A percentile compares a stretch with the other conserved stretches of the same genome.
These are phyloP conservation scores for Scutellaria galericulata DNA, from an alignment of 257 asterid genomes.

Conservation along the genomic window DNA sequence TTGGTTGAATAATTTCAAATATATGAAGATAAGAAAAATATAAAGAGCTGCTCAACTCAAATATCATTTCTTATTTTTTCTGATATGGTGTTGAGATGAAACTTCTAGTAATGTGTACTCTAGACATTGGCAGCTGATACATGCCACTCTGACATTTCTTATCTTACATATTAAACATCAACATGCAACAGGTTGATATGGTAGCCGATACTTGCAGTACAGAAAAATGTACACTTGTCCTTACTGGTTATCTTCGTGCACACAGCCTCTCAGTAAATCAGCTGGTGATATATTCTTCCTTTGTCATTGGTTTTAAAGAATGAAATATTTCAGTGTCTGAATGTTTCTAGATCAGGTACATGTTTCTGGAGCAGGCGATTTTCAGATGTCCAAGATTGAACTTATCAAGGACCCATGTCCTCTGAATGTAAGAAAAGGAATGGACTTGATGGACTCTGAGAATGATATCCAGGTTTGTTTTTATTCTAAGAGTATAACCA, in stretches of 20 bases:
- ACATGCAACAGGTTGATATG: conserved; percentile 61
- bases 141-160: not conserved
- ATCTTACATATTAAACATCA: conserved; percentile 19
- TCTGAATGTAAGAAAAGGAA: conserved; percentile 65
- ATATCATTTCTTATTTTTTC: not conserved
- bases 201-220: conserved; percentile 49
- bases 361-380: conserved; percentile 97
- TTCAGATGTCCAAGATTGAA: conserved; percentile 82
- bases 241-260: conserved; percentile 88
- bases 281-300: conserved; percentile 64
- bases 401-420: conserved; percentile 85
- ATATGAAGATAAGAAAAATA: not conserved
- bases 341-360: conserved; percentile 73
- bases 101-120: not conserved
- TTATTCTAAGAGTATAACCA: not conserved
- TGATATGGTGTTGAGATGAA: not conserved
- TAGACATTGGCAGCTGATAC: not conserved
- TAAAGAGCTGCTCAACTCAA: not conserved
- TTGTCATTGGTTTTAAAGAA: conserved; percentile 27
- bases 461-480: conserved; percentile 58
- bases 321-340: conserved; percentile 38
- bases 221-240: conserved; percentile 72
- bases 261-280: conserved; percentile 82
- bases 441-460: conserved; percentile 74
- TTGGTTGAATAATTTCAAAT: not conserved